Percentiles rank a stretch among this genome's conserved stretches.
These are phyloP conservation scores for Cladosporium oxysporum DNA, from an alignment of 2,329 filamentous ascomycete genomes.

Conservation along the genomic window DNA sequence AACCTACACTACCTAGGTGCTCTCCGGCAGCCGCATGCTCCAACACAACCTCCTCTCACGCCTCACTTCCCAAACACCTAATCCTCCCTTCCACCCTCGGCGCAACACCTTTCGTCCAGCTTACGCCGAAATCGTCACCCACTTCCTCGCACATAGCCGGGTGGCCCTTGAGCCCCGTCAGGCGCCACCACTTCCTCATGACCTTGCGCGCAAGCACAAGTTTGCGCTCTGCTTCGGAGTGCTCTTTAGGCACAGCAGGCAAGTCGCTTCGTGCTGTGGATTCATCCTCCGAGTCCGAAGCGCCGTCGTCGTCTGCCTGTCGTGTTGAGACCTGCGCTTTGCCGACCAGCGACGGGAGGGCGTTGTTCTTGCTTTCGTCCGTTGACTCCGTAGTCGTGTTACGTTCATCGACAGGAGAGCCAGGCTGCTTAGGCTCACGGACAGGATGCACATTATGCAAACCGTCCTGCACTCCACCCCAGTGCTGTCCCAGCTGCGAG, in stretches of 20 bases:
- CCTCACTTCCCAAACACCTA: constrained; percentile 6
- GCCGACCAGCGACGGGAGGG: constrained; percentile 25
- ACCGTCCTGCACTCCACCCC: constrained; percentile 64
- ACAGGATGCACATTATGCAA: constrained; percentile 55
- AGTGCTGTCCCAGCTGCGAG: constrained; percentile 63
- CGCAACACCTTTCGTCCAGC: constrained; percentile 80
- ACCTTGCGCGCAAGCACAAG: constrained; percentile 68
- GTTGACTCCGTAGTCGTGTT: not conserved
- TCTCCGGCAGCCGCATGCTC: not conserved
- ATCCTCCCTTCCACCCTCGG: constrained; percentile 79
- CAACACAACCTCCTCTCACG: not conserved
- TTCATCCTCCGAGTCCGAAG: constrained; percentile 42
- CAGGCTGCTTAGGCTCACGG: constrained; percentile 28
- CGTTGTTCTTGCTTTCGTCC: not conserved
- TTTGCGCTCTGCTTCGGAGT: constrained; percentile 48
- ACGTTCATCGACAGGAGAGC: not conserved
- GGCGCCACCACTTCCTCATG: constrained; percentile 70
- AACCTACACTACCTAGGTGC: not conserved
- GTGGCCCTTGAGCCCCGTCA: constrained; percentile 61
- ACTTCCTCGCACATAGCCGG: constrained; percentile 55
- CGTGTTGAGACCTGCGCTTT: constrained; percentile 22
- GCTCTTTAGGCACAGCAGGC: constrained; percentile 48
- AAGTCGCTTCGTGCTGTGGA: constrained; percentile 41
- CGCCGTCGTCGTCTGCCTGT: constrained; percentile 2
- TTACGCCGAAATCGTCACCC: constrained; percentile 60